These are phyloP conservation scores for Scedosporium apiospermum DNA, from an alignment of 2,329 filamentous ascomycete genomes.

Conservation along the genomic window DNA sequence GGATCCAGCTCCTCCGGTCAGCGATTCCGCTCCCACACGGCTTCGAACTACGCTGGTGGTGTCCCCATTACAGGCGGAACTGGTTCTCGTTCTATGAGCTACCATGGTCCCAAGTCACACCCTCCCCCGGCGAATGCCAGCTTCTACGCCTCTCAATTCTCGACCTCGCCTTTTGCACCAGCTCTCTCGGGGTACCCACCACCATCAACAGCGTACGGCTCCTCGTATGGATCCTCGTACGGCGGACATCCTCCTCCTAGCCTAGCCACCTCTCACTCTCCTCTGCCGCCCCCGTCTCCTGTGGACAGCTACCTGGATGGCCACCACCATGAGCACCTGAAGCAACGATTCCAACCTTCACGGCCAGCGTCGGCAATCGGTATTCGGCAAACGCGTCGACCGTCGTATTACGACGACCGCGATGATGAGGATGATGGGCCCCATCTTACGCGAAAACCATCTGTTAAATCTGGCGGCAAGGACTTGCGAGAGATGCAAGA, in stretches of 20 bases:
- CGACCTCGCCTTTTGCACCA: slow-evolving; percentile 1
- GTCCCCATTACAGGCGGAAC: background rate
- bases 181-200: background rate
- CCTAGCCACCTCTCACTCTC: background rate
- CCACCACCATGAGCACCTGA: background rate
- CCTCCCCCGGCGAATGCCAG: background rate
- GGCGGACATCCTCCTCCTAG: background rate
- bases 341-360: slow-evolving; percentile 3
- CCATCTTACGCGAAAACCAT: slow-evolving; percentile 3
- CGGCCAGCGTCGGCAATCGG: slow-evolving; percentile 2
- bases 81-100: slow-evolving; percentile 4
- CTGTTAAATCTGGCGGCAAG: background rate
- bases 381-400: slow-evolving; percentile 1
- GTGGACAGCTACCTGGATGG: slow-evolving; percentile 4
- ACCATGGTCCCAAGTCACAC: slow-evolving; percentile 3
- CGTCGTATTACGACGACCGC: slow-evolving; percentile 2
- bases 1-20: slow-evolving; percentile 2
- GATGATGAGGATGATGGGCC: background rate
- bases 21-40: slow-evolving; percentile 9
- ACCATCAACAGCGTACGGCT: background rate
- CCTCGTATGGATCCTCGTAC: slow-evolving; percentile 6
- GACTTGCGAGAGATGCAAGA: slow-evolving; percentile 3
- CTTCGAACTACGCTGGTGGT: background rate
- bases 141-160: slow-evolving; percentile 3
- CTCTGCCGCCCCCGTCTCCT: slow-evolving; percentile 1